A percentile compares a stretch with the other conserved stretches of the same genome.
Conservation (phyloP, 2,329 filamentous ascomycete species). For the Elsinoe australis region DNA sequence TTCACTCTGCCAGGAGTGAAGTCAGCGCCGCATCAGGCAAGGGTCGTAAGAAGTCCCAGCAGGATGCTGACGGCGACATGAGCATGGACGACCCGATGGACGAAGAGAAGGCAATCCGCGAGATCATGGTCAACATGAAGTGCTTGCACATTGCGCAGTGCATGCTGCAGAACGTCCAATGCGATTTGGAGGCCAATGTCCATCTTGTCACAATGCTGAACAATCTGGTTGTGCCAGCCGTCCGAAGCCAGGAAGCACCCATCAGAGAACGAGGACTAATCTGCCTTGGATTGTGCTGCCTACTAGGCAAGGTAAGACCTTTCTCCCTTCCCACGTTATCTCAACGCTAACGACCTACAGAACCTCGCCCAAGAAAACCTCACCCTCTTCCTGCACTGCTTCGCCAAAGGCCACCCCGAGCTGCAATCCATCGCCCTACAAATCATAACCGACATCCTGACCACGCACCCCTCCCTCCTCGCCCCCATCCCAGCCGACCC, state of each 20-base stretch:
- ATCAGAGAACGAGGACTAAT: constrained; percentile 85
- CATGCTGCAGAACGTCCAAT: constrained; percentile 89
- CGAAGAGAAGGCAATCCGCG: constrained; percentile 68
- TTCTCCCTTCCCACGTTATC: constrained; percentile 20
- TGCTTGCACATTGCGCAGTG: constrained; percentile 95
- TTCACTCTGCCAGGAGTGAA: constrained; percentile 87
- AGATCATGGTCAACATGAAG: constrained; percentile 97
- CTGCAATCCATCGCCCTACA: constrained; percentile 86
- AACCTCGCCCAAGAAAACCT: constrained; percentile 88
- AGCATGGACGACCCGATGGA: constrained; percentile 50
- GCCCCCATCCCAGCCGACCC: constrained; percentile 38
- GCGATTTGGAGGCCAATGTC: constrained; percentile 78
- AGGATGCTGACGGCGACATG: constrained; percentile 44
- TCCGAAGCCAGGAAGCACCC: constrained; percentile 84
- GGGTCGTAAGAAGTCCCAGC: constrained; percentile 35
- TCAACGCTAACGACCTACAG: constrained; percentile 29
- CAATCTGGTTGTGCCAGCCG: constrained; percentile 89
- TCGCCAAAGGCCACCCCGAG: constrained; percentile 81
- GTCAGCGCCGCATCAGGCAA: constrained; percentile 54
- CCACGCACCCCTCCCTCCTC: constrained; percentile 76
- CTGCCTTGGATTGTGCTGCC: constrained; percentile 81
- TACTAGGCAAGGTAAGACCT: constrained; percentile 65
- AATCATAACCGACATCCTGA: constrained; percentile 86
- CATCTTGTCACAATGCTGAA: constrained; percentile 97
- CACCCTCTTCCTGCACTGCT: constrained; percentile 90